Conservation (phyloP, 1,139 yeast species). For the Debaryomyces singareniensis region DNA sequence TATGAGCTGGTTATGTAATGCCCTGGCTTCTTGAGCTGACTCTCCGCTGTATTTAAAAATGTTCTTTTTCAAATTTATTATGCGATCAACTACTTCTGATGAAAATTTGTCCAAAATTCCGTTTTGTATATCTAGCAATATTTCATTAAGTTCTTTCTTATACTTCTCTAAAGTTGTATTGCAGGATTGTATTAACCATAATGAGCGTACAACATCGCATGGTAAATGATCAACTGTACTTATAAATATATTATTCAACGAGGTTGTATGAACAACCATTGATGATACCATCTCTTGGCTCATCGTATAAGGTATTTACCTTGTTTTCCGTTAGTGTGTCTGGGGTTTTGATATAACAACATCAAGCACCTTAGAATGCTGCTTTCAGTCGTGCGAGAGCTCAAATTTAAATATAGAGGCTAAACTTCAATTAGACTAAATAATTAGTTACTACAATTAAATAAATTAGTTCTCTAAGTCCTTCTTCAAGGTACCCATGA, state of each 20-base stretch:
- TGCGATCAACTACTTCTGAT: slow-evolving; percentile 6
- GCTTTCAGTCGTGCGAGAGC: too few relatives aligned
- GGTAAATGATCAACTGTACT: slow-evolving; percentile 44
- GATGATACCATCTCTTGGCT: slow-evolving; percentile 7
- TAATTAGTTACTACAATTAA: not conserved
- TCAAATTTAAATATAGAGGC: too few relatives aligned
- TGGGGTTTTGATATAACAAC: too few relatives aligned
- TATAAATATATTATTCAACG: slow-evolving; percentile 33
- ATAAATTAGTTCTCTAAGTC: slow-evolving; percentile 44
- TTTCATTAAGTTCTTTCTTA: slow-evolving; percentile 12
- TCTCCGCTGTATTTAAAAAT: slow-evolving; percentile 17
- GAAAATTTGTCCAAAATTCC: slow-evolving; percentile 3
- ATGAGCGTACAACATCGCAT: slow-evolving; percentile 38
- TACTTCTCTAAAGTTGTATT: slow-evolving; percentile 24
- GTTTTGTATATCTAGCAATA: slow-evolving; percentile 10
- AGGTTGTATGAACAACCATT: slow-evolving; percentile 17
- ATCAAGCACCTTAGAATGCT: too few relatives aligned
- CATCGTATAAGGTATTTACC: slow-evolving; percentile 1
- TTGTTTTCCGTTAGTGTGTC: too few relatives aligned
- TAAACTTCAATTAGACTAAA: not conserved
- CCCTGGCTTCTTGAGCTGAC: slow-evolving; percentile 27
- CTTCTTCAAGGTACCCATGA: slow-evolving; percentile 99
- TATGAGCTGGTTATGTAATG: slow-evolving; percentile 28
- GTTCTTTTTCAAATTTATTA: slow-evolving; percentile 8
- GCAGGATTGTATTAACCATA: slow-evolving; percentile 40